These are phyloP conservation scores for Maudiozyma bulderi DNA, from an alignment of 805 yeast genomes.

Conservation along the genomic window DNA sequence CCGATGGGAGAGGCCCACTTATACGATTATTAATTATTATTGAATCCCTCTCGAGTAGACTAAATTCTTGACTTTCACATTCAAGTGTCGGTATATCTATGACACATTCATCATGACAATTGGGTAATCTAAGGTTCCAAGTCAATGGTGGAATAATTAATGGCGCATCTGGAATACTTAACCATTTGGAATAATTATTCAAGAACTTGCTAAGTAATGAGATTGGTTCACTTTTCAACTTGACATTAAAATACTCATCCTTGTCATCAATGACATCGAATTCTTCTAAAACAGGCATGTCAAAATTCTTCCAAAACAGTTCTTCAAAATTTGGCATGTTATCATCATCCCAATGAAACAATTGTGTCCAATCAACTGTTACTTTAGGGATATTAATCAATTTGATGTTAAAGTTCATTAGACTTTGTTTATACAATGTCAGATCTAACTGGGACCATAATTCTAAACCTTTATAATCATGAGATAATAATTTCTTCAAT, in stretches of 20 bases:
- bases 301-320: not conserved
- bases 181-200: conserved; percentile 6
- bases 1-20: conserved; percentile 21
- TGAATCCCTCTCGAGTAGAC: not conserved
- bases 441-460: conserved; percentile 20
- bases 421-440: conserved; percentile 9
- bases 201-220: not conserved
- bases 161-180: conserved; percentile 9
- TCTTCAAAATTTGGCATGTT: not conserved
- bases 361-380: conserved; percentile 16
- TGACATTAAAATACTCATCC: conserved; percentile 19
- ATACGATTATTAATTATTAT: conserved; percentile 7
- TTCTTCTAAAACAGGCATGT: not conserved
- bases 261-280: conserved; percentile 20
- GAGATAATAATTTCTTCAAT: conserved; percentile 22
- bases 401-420: conserved; percentile 8
- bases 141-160: conserved; percentile 27
- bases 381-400: conserved; percentile 9
- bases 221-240: conserved; percentile 1
- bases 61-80: conserved; percentile 9
- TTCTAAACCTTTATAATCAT: conserved; percentile 17
- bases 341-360: conserved; percentile 11
- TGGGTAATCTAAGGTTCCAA: conserved; percentile 32
- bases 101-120: conserved; percentile 27
- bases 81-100: conserved; percentile 24